These are phyloP conservation scores for Coemansia interrupta DNA, from an alignment of 192 early-diverging fungal species.

Conservation along the genomic window DNA sequence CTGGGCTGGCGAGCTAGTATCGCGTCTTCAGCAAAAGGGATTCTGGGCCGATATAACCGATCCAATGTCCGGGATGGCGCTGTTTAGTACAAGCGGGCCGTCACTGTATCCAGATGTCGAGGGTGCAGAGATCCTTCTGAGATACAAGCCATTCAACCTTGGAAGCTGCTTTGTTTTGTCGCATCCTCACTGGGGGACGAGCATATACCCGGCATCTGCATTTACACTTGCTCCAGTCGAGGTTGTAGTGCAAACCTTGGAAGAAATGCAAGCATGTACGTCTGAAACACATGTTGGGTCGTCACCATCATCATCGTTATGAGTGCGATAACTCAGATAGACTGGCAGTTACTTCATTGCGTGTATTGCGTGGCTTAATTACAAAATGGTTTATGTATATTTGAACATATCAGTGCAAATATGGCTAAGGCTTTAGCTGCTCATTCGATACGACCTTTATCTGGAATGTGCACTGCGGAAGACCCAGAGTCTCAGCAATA, in stretches of 20 bases:
- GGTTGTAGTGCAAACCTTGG: conserved; percentile 28
- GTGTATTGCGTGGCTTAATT: too few relatives aligned
- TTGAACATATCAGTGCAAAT: too few relatives aligned
- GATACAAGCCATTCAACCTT: conserved; percentile 72
- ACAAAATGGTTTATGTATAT: too few relatives aligned
- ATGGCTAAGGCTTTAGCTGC: background rate
- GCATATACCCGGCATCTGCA: conserved; percentile 83
- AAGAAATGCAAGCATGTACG: conserved; percentile 17
- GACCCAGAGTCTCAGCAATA: conserved; percentile 76
- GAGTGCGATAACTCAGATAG: too few relatives aligned
- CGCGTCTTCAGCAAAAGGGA: conserved; percentile 54
- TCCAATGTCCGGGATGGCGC: conserved; percentile 75
- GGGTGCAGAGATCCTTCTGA: conserved; percentile 68
- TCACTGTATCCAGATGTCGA: conserved; percentile 88
- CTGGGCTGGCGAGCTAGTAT: conserved; percentile 63
- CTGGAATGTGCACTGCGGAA: conserved; percentile 74
- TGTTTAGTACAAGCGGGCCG: conserved; percentile 66
- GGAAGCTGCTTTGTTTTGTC: conserved; percentile 80
- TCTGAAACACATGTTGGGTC: background rate
- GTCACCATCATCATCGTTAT: background rate
- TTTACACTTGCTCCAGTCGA: conserved; percentile 75
- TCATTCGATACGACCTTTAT: conserved; percentile 45
- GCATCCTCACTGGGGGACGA: conserved; percentile 88
- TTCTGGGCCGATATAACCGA: conserved; percentile 91
- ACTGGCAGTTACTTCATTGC: too few relatives aligned